phyloP scores from a whole-genome alignment of 352 stramenopile genomes.

The Pythium coloratum region DNA sequence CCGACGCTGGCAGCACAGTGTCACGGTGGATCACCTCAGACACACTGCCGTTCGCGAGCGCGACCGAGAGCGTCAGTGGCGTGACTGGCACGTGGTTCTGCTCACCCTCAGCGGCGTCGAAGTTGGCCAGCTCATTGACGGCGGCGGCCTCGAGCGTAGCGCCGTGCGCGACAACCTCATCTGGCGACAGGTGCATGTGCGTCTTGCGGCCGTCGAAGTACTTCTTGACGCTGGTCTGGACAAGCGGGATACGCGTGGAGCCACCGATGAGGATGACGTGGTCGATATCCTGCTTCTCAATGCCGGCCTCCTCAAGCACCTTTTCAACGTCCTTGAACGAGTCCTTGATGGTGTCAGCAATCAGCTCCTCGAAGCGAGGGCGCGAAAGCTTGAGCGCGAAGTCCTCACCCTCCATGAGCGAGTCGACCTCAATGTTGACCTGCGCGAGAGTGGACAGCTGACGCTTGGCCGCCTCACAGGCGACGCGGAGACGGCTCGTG shows the following conservation, averaged over 20 bases:
- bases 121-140: constrained; percentile 66
- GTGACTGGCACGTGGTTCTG: constrained; percentile 91
- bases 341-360: constrained; percentile 91
- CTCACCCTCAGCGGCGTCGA: constrained; percentile 56
- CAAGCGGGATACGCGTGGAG: constrained; percentile 97
- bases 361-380: constrained; percentile 95
- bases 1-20: constrained; percentile 86
- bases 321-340: constrained; percentile 91
- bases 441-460: constrained; percentile 95
- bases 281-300: constrained; percentile 90
- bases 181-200: constrained; percentile 83
- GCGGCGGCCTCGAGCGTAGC: constrained; percentile 84
- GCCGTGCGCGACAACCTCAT: constrained; percentile 91
- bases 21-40: constrained; percentile 90
- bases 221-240: constrained; percentile 79
- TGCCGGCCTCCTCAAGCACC: constrained; percentile 68
- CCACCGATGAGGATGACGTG: constrained; percentile 97
- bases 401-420: constrained; percentile 96
- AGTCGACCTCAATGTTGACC: constrained; percentile 97
- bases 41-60: constrained; percentile 91
- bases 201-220: constrained; percentile 86
- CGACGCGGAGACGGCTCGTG: constrained; percentile 92
- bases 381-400: constrained; percentile 97
- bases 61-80: constrained; percentile 91
- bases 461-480: constrained; percentile 97